Percentiles rank a stretch among this genome's conserved stretches.
Evolutionary conservation across 345 rosid genomes (phyloP).

Genomic region (Barbarea vulgaris): DNA sequence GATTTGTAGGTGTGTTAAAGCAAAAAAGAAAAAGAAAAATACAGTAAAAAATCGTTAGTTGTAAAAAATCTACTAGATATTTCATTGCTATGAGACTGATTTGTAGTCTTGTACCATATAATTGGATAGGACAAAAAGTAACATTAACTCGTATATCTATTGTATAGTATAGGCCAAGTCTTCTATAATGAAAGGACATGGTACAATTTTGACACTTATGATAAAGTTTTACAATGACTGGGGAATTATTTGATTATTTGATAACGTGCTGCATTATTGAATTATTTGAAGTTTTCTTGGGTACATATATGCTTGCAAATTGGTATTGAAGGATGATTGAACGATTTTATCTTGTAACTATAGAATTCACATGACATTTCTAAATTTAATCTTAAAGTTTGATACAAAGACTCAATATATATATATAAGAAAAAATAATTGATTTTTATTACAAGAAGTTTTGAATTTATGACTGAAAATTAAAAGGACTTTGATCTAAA

Average conservation of each 20-base stretch:
- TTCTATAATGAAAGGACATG: conserved; percentile 37
- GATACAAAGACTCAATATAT: background rate
- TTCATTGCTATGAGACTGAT: conserved; percentile 11
- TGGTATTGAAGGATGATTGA: background rate
- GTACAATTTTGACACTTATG: conserved; percentile 42
- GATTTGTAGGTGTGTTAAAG: background rate
- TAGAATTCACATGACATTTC: background rate
- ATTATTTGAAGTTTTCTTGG: conserved; percentile 3
- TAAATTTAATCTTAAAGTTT: background rate
- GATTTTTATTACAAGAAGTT: background rate
- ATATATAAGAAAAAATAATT: background rate
- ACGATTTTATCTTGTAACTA: background rate
- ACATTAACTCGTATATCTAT: conserved; percentile 17
- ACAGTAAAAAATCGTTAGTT: background rate
- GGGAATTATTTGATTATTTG: conserved; percentile 3
- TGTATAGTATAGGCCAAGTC: conserved; percentile 26
- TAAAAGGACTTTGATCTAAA: background rate
- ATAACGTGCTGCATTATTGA: conserved; percentile 3
- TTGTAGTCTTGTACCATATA: conserved; percentile 32
- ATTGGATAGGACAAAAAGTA: conserved; percentile 32
- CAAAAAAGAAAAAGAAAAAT: background rate
- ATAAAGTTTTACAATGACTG: conserved; percentile 26
- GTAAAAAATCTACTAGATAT: conserved; percentile 9
- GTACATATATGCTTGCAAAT: background rate
- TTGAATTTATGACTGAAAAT: background rate